Evolutionary conservation across 192 early-diverging fungal species (phyloP), one percentile per base, ranked within the genome.

Genomic region (Nowakowskiella sp.): DNA sequence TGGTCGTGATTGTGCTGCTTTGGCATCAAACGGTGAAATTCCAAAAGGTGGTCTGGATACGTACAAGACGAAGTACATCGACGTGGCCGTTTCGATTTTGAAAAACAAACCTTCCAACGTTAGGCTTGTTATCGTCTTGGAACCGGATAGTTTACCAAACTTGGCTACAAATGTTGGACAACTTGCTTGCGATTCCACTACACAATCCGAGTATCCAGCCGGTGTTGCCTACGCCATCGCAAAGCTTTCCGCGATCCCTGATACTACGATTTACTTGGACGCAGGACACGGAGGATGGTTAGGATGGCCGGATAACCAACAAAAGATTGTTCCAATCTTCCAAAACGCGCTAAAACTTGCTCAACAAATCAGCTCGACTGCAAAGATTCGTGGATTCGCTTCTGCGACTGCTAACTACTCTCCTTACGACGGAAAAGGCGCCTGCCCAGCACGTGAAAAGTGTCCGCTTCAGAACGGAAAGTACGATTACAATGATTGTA

Each of bases 11-110:
- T 72, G 70, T 60, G 34, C 44, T 43, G 69, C 69, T 4, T 30
- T 70, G 26, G 69, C 69, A 22, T 71, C 69, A 29, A 71, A 71
- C 33, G 68, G 68, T 13, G 68, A 71, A 34, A 46, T 71, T 30
- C 28, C 69, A 16, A 57, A 42, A 19, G 59, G 49, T 29, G 59
- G 46, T 6, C n/a, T 71, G 6, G 53, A 31, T 44, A 33, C 31
- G n/a, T 71, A 71, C 73, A 71, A 71, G 62, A 22, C 68, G 1
- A n/a, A n/a, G n/a, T 71, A 71, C 68, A 75, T 71, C 66, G 68
- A 71, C 46, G 27, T 28, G 7, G 46, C 71, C 44, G 62, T 22
- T 10, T 21, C 23, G 6, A 22, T n/a, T 1, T 42, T 76, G 13
- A 25, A n/a, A 1, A 21, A 36, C 39, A 61, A 63, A 28, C 32